Conservation (phyloP, 257 asterid species). For the Scutellaria baicalensis region DNA sequence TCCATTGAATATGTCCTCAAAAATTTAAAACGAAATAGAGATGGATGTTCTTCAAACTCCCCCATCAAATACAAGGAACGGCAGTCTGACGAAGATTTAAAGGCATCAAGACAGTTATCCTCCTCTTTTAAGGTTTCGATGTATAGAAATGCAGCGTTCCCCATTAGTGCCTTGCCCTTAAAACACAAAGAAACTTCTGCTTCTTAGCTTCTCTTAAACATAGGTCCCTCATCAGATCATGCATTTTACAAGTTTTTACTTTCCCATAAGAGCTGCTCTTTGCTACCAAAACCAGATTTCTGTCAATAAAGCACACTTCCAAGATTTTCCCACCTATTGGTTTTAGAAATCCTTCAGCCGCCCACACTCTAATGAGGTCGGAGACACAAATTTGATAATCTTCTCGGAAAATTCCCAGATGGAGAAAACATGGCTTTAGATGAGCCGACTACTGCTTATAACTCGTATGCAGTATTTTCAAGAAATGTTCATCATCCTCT, state of each 20-base stretch:
- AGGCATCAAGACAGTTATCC: too few relatives aligned
- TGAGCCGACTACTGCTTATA: background rate
- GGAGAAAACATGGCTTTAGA: slow-evolving; percentile 14
- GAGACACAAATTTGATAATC: background rate
- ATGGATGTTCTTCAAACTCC: too few relatives aligned
- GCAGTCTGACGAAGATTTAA: too few relatives aligned
- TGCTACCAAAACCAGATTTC: slow-evolving; percentile 1
- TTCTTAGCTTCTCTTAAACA: slow-evolving; percentile 7
- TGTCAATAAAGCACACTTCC: slow-evolving; percentile 1
- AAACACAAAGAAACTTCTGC: background rate
- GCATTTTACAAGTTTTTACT: background rate
- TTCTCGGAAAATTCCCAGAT: slow-evolving; percentile 6
- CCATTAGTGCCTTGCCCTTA: background rate
- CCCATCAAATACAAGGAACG: too few relatives aligned
- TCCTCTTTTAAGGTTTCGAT: too few relatives aligned
- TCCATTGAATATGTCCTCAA: background rate
- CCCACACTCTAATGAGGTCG: background rate
- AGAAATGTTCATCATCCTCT: slow-evolving; percentile 1
- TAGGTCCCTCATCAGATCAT: slow-evolving; percentile 12
- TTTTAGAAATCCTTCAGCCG: slow-evolving; percentile 9
- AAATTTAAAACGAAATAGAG: too few relatives aligned
- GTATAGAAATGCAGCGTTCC: too few relatives aligned
- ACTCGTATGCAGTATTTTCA: background rate
- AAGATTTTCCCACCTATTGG: background rate
- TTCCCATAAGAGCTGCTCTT: background rate